phyloP scores from a whole-genome alignment of 768 basidiomycete species.

The Austroboletus festivus region DNA sequence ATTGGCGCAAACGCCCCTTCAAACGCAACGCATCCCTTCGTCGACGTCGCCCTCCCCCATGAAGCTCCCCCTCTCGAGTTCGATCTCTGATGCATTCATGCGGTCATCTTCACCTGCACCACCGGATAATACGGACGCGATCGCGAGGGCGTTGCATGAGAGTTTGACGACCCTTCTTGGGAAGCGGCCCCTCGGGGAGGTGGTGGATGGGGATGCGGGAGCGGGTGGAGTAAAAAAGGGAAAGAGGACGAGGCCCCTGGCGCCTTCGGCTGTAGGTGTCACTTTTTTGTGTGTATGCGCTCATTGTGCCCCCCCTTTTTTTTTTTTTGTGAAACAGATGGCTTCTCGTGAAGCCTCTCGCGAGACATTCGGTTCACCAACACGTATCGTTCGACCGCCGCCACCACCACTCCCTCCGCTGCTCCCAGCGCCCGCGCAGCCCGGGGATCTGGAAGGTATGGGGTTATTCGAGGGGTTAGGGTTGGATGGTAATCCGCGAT shows the following conservation, averaged over 20 bases:
- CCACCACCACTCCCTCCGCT: not conserved
- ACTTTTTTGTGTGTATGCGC: not conserved
- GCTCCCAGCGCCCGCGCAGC: no score
- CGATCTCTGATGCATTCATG: constrained; percentile 10
- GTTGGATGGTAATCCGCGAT: constrained; percentile 9
- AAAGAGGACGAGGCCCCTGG: constrained; percentile 38
- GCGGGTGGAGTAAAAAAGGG: constrained; percentile 24
- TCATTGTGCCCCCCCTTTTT: not conserved
- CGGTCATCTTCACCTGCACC: constrained; percentile 29
- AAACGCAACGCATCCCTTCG: constrained; percentile 46
- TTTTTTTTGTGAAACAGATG: not conserved
- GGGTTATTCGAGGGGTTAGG: constrained; percentile 19
- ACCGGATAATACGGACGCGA: constrained; percentile 41
- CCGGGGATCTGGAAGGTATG: no score
- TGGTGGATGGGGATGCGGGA: constrained; percentile 37
- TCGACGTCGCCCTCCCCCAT: constrained; percentile 55
- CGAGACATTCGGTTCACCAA: constrained; percentile 19
- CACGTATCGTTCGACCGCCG: constrained; percentile 1
- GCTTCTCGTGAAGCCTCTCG: constrained; percentile 40
- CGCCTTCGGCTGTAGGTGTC: constrained; percentile 34
- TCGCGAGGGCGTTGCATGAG: constrained; percentile 61
- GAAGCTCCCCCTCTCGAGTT: constrained; percentile 36
- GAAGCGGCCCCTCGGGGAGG: constrained; percentile 61
- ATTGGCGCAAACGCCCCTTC: constrained; percentile 19
- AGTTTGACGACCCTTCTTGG: constrained; percentile 67